These are phyloP conservation scores for Calonectria pteridis DNA, from an alignment of 2,329 filamentous ascomycete species.

Conservation along the genomic window DNA sequence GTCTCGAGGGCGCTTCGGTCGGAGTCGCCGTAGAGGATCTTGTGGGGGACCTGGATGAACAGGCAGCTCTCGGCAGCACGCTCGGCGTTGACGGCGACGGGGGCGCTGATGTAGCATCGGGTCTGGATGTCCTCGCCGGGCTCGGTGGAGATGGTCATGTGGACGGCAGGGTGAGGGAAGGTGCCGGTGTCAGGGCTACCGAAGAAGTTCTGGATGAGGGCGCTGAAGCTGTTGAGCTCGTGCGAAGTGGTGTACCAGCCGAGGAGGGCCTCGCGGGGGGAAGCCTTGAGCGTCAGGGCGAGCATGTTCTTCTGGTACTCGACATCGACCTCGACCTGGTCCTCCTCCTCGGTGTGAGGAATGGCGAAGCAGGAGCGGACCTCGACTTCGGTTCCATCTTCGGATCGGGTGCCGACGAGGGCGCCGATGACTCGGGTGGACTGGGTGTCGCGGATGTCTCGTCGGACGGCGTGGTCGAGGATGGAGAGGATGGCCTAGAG, in stretches of 20 bases:
- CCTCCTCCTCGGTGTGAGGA: slow-evolving; percentile 96
- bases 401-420: slow-evolving; percentile 89
- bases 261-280: slow-evolving; percentile 92
- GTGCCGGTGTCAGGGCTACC: slow-evolving; percentile 96
- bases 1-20: slow-evolving; percentile 79
- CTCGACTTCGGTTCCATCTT: slow-evolving; percentile 97
- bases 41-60: slow-evolving; percentile 97
- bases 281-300: slow-evolving; percentile 90
- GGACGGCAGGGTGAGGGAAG: slow-evolving; percentile 96
- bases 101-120: slow-evolving; percentile 93
- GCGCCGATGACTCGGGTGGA: slow-evolving; percentile 97
- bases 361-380: slow-evolving; percentile 98
- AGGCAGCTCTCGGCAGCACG: slow-evolving; percentile 95
- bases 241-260: slow-evolving; percentile 99
- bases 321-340: slow-evolving; percentile 99
- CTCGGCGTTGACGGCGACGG: slow-evolving; percentile 94
- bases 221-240: slow-evolving; percentile 98
- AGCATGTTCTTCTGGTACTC: slow-evolving; percentile 99
- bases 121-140: slow-evolving; percentile 91
- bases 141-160: slow-evolving; percentile 93
- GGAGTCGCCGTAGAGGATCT: slow-evolving; percentile 87
- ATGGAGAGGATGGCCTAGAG: slow-evolving; percentile 77
- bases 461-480: slow-evolving; percentile 93
- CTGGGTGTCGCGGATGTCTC: slow-evolving; percentile 80
- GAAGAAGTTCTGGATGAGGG: slow-evolving; percentile 99